phyloP scores from a whole-genome alignment of 768 basidiomycete genomes.

The Leccinum rimulosum region DNA sequence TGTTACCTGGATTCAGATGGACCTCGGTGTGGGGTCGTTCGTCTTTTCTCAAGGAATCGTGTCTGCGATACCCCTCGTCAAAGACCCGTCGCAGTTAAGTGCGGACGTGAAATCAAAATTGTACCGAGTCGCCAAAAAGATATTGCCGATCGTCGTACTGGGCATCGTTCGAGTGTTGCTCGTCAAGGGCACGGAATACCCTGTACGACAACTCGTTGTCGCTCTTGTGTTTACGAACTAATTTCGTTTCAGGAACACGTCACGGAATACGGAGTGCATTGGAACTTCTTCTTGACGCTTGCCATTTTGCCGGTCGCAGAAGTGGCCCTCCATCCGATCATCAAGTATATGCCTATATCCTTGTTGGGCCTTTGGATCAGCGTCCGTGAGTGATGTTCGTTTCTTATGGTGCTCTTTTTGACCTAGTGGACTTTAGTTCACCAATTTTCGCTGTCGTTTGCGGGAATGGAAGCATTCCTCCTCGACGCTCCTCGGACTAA shows the following conservation, averaged over 20 bases:
- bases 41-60: constrained; percentile 95
- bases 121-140: constrained; percentile 49
- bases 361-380: constrained; percentile 62
- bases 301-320: constrained; percentile 76
- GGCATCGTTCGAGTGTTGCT: constrained; percentile 77
- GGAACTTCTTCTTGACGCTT: constrained; percentile 98
- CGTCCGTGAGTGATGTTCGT: constrained; percentile 41
- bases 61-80: constrained; percentile 80
- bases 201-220: constrained; percentile 49
- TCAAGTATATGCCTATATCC: constrained; percentile 55
- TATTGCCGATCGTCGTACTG: constrained; percentile 63
- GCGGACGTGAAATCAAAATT: constrained; percentile 53
- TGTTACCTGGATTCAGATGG: constrained; percentile 65
- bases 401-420: not conserved
- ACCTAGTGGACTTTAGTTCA: constrained; percentile 51
- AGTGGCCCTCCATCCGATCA: constrained; percentile 64
- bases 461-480: constrained; percentile 60
- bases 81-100: constrained; percentile 52
- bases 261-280: constrained; percentile 94
- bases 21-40: constrained; percentile 94
- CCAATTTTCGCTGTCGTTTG: constrained; percentile 57
- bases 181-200: constrained; percentile 93
- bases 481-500: constrained; percentile 60
- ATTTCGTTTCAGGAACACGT: constrained; percentile 72
- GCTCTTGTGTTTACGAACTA: not conserved